A percentile compares a stretch with the other conserved stretches of the same genome.
Conservation (phyloP, 2,329 filamentous ascomycete genomes). For the Trichoderma gracile region DNA sequence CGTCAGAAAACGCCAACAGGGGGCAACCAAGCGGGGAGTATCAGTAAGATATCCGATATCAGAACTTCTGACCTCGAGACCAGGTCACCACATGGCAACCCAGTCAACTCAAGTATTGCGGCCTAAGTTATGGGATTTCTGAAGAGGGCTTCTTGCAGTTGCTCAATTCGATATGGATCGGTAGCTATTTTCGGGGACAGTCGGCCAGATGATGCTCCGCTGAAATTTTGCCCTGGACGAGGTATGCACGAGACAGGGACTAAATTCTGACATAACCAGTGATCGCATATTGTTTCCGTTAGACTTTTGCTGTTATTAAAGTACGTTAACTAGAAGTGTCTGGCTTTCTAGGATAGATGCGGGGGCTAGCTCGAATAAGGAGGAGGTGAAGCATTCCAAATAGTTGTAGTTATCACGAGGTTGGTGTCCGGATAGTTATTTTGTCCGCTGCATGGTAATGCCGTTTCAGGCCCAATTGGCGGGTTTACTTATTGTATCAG, state of each 20-base stretch:
- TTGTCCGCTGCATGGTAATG: no score
- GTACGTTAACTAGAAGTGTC: neutral
- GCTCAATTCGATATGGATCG: neutral
- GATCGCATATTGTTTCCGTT: neutral
- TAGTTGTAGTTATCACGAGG: no score
- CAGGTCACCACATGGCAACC: neutral
- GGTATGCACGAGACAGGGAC: constrained; percentile 1
- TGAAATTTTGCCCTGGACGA: neutral
- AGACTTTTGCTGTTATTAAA: neutral
- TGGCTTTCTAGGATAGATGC: neutral
- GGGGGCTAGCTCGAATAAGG: no score
- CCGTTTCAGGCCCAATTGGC: no score
- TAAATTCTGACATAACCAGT: constrained; percentile 8
- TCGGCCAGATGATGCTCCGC: constrained; percentile 20
- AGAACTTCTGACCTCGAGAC: neutral
- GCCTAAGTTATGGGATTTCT: neutral
- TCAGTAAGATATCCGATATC: no score
- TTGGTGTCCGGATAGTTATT: no score
- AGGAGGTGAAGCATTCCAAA: no score
- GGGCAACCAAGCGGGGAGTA: neutral
- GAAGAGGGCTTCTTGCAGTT: neutral
- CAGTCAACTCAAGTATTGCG: neutral
- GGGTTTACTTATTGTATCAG: no score
- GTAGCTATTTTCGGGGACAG: neutral
- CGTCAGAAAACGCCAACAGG: neutral